Percentiles rank a stretch among this genome's conserved stretches.
These are phyloP conservation scores for Scutellaria minor DNA, from an alignment of 257 asterid genomes.

Conservation along the genomic window DNA sequence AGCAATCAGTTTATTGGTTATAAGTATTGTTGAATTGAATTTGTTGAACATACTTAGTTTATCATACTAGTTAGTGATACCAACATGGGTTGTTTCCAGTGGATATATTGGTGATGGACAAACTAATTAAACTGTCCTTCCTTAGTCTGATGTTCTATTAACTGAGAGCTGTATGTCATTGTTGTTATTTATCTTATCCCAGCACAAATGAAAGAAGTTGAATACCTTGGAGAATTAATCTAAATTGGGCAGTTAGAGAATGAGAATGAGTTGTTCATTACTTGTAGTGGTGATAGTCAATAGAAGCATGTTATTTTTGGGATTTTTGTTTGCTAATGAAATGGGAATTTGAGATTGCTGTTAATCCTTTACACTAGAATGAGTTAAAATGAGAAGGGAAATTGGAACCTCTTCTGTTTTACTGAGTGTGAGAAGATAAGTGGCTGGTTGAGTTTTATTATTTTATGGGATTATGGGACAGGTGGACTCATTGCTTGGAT, in stretches of 20 bases:
- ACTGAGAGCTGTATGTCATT: neutral
- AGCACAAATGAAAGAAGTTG: neutral
- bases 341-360: constrained; percentile 1
- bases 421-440: neutral
- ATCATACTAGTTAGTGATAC: neutral
- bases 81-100: constrained; percentile 10
- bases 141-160: neutral
- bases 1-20: neutral
- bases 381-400: neutral
- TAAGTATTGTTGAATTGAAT: neutral
- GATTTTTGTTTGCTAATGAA: neutral
- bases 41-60: neutral
- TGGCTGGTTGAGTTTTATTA: constrained; percentile 2
- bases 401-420: constrained; percentile 16
- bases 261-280: neutral
- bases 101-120: constrained; percentile 8
- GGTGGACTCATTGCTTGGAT: constrained; percentile 16
- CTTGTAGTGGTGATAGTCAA: too few relatives aligned
- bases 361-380: neutral
- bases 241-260: neutral
- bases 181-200: neutral
- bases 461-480: constrained; percentile 1
- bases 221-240: neutral
- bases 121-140: neutral
- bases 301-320: neutral